Conservation (phyloP, 208 protist species). For the Leishmania martiniquensis region DNA sequence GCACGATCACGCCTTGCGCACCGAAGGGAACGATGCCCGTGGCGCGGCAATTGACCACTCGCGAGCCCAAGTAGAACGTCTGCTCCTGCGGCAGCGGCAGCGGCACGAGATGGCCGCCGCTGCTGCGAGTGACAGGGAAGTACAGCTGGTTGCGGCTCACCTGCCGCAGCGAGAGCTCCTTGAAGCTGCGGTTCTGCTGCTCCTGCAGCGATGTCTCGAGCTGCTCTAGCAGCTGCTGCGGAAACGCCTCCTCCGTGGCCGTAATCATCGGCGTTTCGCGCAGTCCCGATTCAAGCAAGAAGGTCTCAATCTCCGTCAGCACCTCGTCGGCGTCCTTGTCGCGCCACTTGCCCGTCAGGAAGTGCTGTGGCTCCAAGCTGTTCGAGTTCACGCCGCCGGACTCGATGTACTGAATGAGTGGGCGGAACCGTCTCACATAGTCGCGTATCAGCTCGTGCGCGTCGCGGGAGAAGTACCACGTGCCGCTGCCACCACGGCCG, state of each 20-base stretch:
- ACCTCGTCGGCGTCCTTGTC: slow-evolving; percentile 66
- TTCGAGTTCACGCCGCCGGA: slow-evolving; percentile 44
- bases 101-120: slow-evolving; percentile 65
- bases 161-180: slow-evolving; percentile 45
- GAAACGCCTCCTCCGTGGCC: slow-evolving; percentile 78
- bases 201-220: slow-evolving; percentile 67
- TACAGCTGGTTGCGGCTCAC: slow-evolving; percentile 73
- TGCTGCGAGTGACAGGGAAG: slow-evolving; percentile 75
- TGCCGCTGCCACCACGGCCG: slow-evolving; percentile 52
- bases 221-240: slow-evolving; percentile 51
- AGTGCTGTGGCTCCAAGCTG: slow-evolving; percentile 71
- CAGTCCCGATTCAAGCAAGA: slow-evolving; percentile 55
- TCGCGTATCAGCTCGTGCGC: slow-evolving; percentile 62
- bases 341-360: slow-evolving; percentile 75
- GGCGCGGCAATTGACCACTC: slow-evolving; percentile 87
- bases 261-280: slow-evolving; percentile 69
- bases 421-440: slow-evolving; percentile 71
- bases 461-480: slow-evolving; percentile 83
- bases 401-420: slow-evolving; percentile 75
- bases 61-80: slow-evolving; percentile 68
- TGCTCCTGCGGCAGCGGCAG: slow-evolving; percentile 79
- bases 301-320: slow-evolving; percentile 74
- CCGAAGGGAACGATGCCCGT: slow-evolving; percentile 85
- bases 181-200: slow-evolving; percentile 34
- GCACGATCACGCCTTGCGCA: slow-evolving; percentile 76